Conservation (phyloP, 2,329 filamentous ascomycete genomes). For the Drechslerella stenobrocha region DNA sequence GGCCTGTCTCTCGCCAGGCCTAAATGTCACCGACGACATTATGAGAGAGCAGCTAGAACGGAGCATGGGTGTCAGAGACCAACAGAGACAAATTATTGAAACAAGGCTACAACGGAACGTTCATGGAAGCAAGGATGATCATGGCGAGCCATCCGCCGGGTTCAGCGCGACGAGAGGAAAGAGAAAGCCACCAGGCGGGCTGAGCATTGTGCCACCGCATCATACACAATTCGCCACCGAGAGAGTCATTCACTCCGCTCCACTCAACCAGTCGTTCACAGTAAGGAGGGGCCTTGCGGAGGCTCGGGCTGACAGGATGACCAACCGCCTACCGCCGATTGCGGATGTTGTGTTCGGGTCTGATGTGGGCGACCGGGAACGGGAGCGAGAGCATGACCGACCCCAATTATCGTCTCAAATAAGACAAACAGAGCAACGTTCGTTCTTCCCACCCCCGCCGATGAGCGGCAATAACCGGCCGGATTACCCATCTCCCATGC, state of each 20-base stretch:
- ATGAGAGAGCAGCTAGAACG: slow-evolving; percentile 95
- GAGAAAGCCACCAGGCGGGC: slow-evolving; percentile 80
- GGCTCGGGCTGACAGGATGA: slow-evolving; percentile 47
- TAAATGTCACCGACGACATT: slow-evolving; percentile 91
- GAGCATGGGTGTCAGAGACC: slow-evolving; percentile 88
- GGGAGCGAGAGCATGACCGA: slow-evolving; percentile 53
- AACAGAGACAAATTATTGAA: slow-evolving; percentile 94
- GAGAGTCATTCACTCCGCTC: slow-evolving; percentile 93
- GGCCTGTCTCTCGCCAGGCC: slow-evolving; percentile 91
- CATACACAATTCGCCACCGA: slow-evolving; percentile 91
- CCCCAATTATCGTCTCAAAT: slow-evolving; percentile 48
- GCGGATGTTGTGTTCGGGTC: slow-evolving; percentile 81
- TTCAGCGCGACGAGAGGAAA: slow-evolving; percentile 59
- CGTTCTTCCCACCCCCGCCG: slow-evolving; percentile 52
- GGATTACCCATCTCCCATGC: slow-evolving; percentile 62
- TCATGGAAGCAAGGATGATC: slow-evolving; percentile 58
- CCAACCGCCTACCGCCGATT: slow-evolving; percentile 86
- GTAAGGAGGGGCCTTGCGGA: slow-evolving; percentile 65
- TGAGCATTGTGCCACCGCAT: slow-evolving; percentile 93
- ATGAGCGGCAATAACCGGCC: slow-evolving; percentile 62
- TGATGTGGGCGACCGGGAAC: slow-evolving; percentile 65
- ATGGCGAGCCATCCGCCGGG: slow-evolving; percentile 60
- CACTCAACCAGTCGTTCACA: slow-evolving; percentile 91
- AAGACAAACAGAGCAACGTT: slow-evolving; percentile 45
- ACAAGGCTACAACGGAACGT: slow-evolving; percentile 83